Percentiles rank a stretch among this genome's conserved stretches.
These are phyloP conservation scores for Escovopsis sp. DNA, from an alignment of 2,329 filamentous ascomycete genomes.

Conservation along the genomic window DNA sequence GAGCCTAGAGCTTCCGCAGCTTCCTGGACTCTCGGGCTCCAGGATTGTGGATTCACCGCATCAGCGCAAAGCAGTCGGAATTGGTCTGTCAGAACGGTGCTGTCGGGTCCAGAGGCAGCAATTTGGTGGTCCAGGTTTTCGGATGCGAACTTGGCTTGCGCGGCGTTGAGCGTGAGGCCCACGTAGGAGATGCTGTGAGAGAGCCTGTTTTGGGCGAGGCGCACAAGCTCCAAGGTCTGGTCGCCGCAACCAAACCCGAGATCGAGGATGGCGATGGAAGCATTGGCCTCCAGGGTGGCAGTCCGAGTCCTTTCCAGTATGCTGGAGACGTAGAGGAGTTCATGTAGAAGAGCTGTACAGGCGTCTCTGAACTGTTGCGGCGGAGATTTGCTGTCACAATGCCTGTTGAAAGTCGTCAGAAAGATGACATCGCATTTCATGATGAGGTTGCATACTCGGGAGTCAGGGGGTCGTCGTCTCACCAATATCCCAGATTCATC, in stretches of 20 bases:
- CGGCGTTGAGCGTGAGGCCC: slow-evolving; percentile 34
- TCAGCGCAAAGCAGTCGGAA: slow-evolving; percentile 32
- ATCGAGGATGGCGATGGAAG: slow-evolving; percentile 29
- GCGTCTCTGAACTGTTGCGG: slow-evolving; percentile 28
- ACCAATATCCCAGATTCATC: slow-evolving; percentile 51
- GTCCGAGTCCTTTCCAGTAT: slow-evolving; percentile 14
- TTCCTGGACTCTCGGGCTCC: slow-evolving; percentile 16
- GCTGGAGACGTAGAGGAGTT: slow-evolving; percentile 29
- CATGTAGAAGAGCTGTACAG: slow-evolving; percentile 31
- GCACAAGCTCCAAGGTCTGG: slow-evolving; percentile 30
- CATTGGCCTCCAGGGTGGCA: background rate
- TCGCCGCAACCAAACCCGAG: slow-evolving; percentile 46
- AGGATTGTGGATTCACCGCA: slow-evolving; percentile 30
- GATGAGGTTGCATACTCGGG: background rate
- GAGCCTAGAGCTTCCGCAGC: slow-evolving; percentile 7
- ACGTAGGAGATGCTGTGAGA: slow-evolving; percentile 26
- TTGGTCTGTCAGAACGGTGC: slow-evolving; percentile 5
- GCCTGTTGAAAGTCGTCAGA: slow-evolving; percentile 12
- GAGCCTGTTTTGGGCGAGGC: slow-evolving; percentile 9
- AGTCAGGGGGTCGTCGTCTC: slow-evolving; percentile 11
- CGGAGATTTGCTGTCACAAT: slow-evolving; percentile 13
- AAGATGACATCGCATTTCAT: background rate
- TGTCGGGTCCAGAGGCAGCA: background rate
- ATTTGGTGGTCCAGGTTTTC: slow-evolving; percentile 11
- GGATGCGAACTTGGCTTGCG: slow-evolving; percentile 27